Evolutionary conservation across 495 filamentous ascomycete genomes (phyloP).

Genomic region (Talaromyces wortmannii): DNA sequence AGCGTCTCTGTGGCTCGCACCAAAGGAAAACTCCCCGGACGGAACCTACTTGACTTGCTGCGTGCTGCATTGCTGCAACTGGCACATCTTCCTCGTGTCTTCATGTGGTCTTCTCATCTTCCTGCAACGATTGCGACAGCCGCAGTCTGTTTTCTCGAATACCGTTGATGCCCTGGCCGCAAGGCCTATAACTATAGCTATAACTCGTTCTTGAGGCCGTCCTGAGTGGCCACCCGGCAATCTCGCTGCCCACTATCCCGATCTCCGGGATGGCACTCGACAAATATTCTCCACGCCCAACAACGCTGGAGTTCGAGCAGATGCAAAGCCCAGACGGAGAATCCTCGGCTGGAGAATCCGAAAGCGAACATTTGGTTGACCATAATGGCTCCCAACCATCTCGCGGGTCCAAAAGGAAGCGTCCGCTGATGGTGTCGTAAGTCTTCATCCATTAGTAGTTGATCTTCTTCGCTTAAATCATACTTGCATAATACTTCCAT

Average conservation of each 20-base stretch:
- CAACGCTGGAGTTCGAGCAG: background rate
- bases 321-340: conserved; percentile 28
- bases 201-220: background rate
- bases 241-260: background rate
- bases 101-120: too few relatives aligned
- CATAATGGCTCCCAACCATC: conserved; percentile 22
- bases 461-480: too few relatives aligned
- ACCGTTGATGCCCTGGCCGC: too few relatives aligned
- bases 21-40: too few relatives aligned
- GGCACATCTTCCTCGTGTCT: too few relatives aligned
- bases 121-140: too few relatives aligned
- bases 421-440: conserved; percentile 39
- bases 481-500: too few relatives aligned
- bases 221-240: background rate
- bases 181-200: too few relatives aligned
- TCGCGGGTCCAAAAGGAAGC: conserved; percentile 33
- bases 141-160: too few relatives aligned
- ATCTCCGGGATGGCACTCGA: background rate
- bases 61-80: too few relatives aligned
- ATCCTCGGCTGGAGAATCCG: conserved; percentile 31
- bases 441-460: conserved; percentile 7
- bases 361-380: conserved; percentile 19
- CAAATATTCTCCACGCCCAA: background rate
- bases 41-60: too few relatives aligned
- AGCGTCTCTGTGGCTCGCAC: too few relatives aligned